phyloP scores from a whole-genome alignment of 805 yeast genomes.

The Cephaloascus fragrans region DNA sequence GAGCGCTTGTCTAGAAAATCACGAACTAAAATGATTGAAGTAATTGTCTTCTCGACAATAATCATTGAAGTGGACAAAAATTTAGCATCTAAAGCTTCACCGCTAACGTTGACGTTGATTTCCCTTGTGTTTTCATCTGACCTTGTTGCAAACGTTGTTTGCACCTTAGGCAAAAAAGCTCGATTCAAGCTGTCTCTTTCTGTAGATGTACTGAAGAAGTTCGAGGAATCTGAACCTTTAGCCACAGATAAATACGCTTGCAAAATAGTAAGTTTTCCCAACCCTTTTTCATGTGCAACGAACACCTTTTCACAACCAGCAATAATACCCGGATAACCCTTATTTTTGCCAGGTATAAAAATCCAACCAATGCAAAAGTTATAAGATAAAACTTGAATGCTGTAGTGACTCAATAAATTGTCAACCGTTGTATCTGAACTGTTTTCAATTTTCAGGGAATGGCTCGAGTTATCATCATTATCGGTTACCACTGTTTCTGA shows the following conservation, averaged over 20 bases:
- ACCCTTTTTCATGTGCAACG: constrained; percentile 47
- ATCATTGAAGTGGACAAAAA: constrained; percentile 46
- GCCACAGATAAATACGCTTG: constrained; percentile 70
- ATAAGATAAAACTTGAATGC: constrained; percentile 51
- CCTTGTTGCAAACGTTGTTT: constrained; percentile 35
- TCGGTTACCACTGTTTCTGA: background rate
- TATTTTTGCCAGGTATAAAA: constrained; percentile 26
- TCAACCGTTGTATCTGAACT: constrained; percentile 2
- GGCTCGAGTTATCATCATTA: too few relatives aligned
- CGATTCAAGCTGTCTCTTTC: constrained; percentile 44
- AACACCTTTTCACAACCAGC: constrained; percentile 69
- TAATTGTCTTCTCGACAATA: constrained; percentile 41
- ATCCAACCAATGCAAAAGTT: constrained; percentile 75
- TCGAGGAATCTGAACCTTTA: constrained; percentile 41
- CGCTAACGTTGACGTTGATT: constrained; percentile 43
- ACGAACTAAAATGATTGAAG: constrained; percentile 37
- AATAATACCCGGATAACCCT: constrained; percentile 60
- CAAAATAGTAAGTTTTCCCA: constrained; percentile 59
- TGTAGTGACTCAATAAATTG: constrained; percentile 23
- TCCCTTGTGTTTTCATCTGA: constrained; percentile 16
- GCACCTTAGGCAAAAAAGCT: constrained; percentile 63
- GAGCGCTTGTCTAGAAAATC: constrained; percentile 12
- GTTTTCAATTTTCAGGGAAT: background rate
- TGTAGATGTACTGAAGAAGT: constrained; percentile 35
- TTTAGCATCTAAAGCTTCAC: constrained; percentile 62